A percentile compares a stretch with the other conserved stretches of the same genome.
Conservation (phyloP, 2,329 filamentous ascomycete species). For the Plenodomus lindquistii region DNA sequence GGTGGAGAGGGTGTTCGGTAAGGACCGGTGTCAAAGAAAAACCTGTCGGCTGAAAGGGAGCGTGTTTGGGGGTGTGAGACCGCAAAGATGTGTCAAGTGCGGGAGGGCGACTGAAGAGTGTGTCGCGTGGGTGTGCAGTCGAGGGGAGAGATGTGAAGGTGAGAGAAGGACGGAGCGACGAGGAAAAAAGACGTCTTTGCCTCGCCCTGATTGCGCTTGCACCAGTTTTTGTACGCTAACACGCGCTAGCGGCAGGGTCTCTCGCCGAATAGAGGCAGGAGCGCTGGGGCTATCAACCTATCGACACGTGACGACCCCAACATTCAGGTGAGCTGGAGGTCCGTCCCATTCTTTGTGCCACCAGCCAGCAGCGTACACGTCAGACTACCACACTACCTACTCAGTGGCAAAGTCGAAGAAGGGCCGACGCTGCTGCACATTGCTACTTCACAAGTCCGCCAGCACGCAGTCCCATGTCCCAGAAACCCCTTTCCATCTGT, state of each 20-base stretch:
- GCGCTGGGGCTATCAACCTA: conserved; percentile 6
- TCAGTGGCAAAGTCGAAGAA: neutral
- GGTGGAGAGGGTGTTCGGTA: conserved; percentile 30
- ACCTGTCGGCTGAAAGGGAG: conserved; percentile 20
- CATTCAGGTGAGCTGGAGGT: no score
- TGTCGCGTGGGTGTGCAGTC: conserved; percentile 24
- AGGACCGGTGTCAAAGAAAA: conserved; percentile 36
- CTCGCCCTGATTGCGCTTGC: conserved; percentile 26
- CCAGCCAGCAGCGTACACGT: neutral
- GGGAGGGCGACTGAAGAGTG: conserved; percentile 26
- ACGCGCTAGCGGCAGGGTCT: conserved; percentile 22
- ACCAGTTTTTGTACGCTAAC: conserved; percentile 19
- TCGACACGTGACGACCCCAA: conserved; percentile 3
- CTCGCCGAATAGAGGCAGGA: conserved; percentile 14
- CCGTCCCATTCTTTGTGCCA: neutral
- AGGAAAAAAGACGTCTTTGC: conserved; percentile 28
- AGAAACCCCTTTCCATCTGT: conserved; percentile 75
- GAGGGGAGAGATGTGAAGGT: neutral
- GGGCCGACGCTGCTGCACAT: conserved; percentile 2
- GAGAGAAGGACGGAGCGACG: conserved; percentile 24
- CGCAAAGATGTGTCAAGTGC: conserved; percentile 17
- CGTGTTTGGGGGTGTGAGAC: conserved; percentile 20
- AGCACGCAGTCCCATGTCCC: conserved; percentile 64
- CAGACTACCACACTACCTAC: no score
- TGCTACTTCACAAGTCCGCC: neutral